Conservation (phyloP, 1,284 basidiomycete genomes). For the Fistulinella cinereoalba region DNA sequence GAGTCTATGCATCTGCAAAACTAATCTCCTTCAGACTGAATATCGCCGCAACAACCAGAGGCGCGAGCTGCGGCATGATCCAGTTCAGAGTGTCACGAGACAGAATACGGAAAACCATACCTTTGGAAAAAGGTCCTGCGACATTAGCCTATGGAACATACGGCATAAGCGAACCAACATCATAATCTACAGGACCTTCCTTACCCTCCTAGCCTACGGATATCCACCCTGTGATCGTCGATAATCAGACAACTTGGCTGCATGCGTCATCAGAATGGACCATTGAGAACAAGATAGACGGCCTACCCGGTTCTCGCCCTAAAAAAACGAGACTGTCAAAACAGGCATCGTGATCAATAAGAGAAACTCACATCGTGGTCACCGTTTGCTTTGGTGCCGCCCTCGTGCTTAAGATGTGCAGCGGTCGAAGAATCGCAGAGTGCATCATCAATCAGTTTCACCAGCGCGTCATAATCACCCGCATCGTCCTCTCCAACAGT, state of each 20-base stretch:
- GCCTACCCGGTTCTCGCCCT: constrained; percentile 17
- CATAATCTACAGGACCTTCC: neutral
- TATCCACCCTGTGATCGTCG: constrained; percentile 11
- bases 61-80: constrained; percentile 20
- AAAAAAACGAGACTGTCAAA: neutral
- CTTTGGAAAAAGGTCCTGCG: constrained; percentile 25
- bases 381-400: no score
- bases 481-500: constrained; percentile 25
- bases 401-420: no score
- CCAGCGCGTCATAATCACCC: constrained; percentile 31
- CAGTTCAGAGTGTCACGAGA: neutral
- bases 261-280: neutral
- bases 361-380: constrained; percentile 17
- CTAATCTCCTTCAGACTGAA: constrained; percentile 18
- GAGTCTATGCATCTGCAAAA: constrained; percentile 9
- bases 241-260: constrained; percentile 11
- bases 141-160: constrained; percentile 23
- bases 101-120: constrained; percentile 4
- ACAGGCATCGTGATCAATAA: neutral
- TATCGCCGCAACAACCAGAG: constrained; percentile 18
- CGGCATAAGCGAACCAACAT: neutral
- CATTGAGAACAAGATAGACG: neutral
- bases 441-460: constrained; percentile 50
- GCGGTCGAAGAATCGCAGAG: constrained; percentile 42
- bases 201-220: constrained; percentile 24